These are phyloP conservation scores for Ustilago curta DNA, from an alignment of 1,284 basidiomycete species.

Conservation along the genomic window DNA sequence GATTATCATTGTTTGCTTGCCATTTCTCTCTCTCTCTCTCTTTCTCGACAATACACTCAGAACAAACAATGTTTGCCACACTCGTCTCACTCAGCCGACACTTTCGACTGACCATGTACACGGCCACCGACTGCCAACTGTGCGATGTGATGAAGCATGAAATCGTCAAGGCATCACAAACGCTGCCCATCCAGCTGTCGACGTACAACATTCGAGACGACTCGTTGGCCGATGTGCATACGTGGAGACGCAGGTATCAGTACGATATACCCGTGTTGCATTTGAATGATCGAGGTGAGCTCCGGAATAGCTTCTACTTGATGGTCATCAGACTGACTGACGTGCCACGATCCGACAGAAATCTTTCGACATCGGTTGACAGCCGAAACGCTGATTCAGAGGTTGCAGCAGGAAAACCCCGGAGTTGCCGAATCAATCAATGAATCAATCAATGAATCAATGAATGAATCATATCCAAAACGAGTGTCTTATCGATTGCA, in stretches of 20 bases:
- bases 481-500: slow-evolving; percentile 3
- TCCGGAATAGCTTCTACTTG: too few relatives aligned
- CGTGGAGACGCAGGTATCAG: slow-evolving; percentile 67
- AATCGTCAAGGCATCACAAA: slow-evolving; percentile 29
- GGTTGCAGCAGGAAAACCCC: slow-evolving; percentile 4
- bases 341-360: slow-evolving; percentile 17
- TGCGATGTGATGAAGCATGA: slow-evolving; percentile 61
- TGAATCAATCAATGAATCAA: too few relatives aligned
- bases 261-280: slow-evolving; percentile 68
- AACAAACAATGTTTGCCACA: slow-evolving; percentile 12
- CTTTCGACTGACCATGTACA: slow-evolving; percentile 57
- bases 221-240: slow-evolving; percentile 41
- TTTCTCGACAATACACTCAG: too few relatives aligned
- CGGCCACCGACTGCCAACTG: slow-evolving; percentile 64
- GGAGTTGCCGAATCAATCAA: slow-evolving; percentile 1
- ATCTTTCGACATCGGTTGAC: slow-evolving; percentile 49
- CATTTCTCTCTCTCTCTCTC: neutral
- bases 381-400: slow-evolving; percentile 24
- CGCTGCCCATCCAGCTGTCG: slow-evolving; percentile 45
- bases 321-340: neutral
- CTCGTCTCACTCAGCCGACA: neutral
- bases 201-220: slow-evolving; percentile 67
- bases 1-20: too few relatives aligned
- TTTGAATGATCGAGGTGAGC: slow-evolving; percentile 40
- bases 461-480: neutral